phyloP scores from a whole-genome alignment of 139 green algal species.

The Trebouxia sp. region DNA sequence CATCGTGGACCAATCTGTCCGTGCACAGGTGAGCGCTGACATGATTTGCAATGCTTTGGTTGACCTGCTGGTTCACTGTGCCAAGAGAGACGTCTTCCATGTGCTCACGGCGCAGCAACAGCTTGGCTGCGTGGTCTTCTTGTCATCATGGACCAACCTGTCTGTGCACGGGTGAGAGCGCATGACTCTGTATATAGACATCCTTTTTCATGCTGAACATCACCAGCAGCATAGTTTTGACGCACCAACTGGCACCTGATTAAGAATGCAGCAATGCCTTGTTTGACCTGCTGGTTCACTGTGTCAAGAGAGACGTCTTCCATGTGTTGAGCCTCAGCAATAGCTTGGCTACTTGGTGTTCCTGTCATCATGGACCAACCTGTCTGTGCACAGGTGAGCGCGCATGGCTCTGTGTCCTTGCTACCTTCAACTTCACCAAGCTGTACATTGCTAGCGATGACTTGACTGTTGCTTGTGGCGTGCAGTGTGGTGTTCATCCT shows the following conservation, averaged over 20 bases:
- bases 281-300: conserved; percentile 75
- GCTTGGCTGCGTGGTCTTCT: conserved; percentile 68
- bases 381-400: conserved; percentile 28
- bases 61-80: conserved; percentile 78
- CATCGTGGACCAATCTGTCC: conserved; percentile 21
- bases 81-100: conserved; percentile 83
- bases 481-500: conserved; percentile 58
- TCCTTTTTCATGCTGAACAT: too few relatives aligned
- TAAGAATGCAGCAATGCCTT: conserved; percentile 72
- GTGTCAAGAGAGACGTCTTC: conserved; percentile 82
- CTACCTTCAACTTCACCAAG: too few relatives aligned
- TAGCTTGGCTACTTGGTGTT: conserved; percentile 78
- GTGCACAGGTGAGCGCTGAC: conserved; percentile 11
- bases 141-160: conserved; percentile 17
- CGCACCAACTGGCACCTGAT: conserved; percentile 58
- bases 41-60: conserved; percentile 65
- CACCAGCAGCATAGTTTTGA: conserved; percentile 73
- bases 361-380: conserved; percentile 14
- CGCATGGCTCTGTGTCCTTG: too few relatives aligned
- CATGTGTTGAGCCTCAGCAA: conserved; percentile 81
- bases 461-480: neutral
- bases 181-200: too few relatives aligned
- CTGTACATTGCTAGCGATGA: conserved; percentile 77
- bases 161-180: conserved; percentile 21
- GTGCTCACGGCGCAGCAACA: conserved; percentile 86